Conservation (phyloP, 2,329 filamentous ascomycete genomes). For the Trichoderma guizhouense region DNA sequence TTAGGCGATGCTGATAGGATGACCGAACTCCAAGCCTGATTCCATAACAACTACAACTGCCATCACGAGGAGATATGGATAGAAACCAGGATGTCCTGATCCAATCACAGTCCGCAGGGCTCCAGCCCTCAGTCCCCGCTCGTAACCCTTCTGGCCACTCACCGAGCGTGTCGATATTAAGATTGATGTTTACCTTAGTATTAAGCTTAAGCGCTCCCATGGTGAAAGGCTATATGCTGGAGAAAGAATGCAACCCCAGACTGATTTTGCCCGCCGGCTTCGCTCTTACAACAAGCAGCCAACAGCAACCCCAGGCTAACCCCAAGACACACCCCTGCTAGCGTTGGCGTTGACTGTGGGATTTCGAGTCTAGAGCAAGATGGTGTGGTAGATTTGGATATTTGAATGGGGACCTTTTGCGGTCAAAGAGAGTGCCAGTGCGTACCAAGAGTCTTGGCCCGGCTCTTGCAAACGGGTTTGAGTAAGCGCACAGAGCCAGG, state of each 20-base stretch:
- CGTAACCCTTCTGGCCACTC: background rate
- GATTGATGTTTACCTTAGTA: background rate
- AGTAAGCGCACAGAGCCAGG: background rate
- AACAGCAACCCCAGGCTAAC: background rate
- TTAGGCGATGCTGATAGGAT: background rate
- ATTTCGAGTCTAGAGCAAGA: background rate
- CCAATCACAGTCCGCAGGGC: background rate
- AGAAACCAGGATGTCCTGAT: background rate
- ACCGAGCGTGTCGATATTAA: background rate
- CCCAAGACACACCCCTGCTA: background rate
- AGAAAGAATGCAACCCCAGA: background rate
- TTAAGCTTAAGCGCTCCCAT: conserved; percentile 15
- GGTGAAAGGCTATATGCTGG: background rate
- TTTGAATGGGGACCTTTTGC: background rate
- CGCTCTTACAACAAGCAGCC: background rate
- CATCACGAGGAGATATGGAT: background rate
- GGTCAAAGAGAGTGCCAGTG: background rate
- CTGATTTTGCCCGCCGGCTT: background rate
- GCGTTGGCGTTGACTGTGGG: background rate
- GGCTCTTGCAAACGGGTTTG: background rate
- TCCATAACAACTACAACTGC: background rate
- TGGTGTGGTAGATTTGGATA: background rate
- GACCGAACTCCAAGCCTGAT: background rate
- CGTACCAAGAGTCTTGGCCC: background rate
- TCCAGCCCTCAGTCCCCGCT: background rate